phyloP scores from a whole-genome alignment of 352 stramenopile genomes.

The Pythium guiyangense region DNA sequence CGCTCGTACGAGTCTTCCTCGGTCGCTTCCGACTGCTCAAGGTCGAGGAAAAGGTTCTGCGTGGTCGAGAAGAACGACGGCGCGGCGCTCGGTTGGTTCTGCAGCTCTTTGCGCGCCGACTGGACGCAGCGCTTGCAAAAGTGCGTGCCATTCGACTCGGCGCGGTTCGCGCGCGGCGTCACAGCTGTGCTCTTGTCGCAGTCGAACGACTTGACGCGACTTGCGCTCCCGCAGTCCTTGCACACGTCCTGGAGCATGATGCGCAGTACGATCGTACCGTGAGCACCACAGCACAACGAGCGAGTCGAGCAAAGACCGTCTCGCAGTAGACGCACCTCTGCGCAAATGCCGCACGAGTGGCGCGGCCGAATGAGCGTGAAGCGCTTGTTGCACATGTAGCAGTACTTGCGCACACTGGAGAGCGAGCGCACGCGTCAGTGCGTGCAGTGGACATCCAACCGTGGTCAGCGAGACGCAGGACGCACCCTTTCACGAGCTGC shows the following conservation, averaged over 20 bases:
- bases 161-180: slow-evolving; percentile 24
- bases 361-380: slow-evolving; percentile 64
- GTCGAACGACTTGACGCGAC: slow-evolving; percentile 47
- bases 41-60: slow-evolving; percentile 24
- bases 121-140: slow-evolving; percentile 64
- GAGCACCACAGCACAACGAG: neutral
- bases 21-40: slow-evolving; percentile 18
- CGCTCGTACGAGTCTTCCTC: slow-evolving; percentile 38
- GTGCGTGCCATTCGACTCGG: slow-evolving; percentile 22
- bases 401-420: slow-evolving; percentile 51
- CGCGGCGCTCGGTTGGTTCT: slow-evolving; percentile 17
- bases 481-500: slow-evolving; percentile 38
- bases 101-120: slow-evolving; percentile 33
- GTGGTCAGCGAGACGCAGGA: neutral
- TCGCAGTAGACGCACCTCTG: slow-evolving; percentile 25
- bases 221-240: slow-evolving; percentile 56
- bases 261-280: neutral
- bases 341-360: slow-evolving; percentile 61
- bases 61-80: slow-evolving; percentile 30
- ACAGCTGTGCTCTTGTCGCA: slow-evolving; percentile 28
- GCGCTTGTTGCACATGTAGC: slow-evolving; percentile 69
- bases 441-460: neutral
- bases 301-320: too few relatives aligned
- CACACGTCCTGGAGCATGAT: slow-evolving; percentile 48
- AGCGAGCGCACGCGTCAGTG: neutral